These are phyloP conservation scores for Dryas octopetala DNA, from an alignment of 306 rosid species.

Conservation along the genomic window DNA sequence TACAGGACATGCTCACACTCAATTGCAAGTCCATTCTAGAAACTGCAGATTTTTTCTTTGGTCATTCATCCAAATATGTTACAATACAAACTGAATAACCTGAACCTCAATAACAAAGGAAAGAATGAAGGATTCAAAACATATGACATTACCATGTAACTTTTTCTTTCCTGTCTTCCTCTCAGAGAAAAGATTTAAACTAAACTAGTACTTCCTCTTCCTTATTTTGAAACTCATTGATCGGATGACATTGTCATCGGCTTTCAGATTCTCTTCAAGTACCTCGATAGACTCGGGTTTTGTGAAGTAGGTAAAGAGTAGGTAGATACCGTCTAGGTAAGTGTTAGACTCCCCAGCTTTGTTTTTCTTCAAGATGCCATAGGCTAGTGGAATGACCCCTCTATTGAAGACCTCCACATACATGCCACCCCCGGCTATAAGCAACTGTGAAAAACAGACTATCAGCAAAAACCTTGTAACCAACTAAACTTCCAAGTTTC, in stretches of 20 bases:
- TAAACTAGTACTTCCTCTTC: constrained; percentile 65
- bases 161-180: constrained; percentile 25
- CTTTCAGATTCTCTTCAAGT: constrained; percentile 53
- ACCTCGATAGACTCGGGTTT: constrained; percentile 60
- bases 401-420: constrained; percentile 90
- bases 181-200: constrained; percentile 21
- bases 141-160: constrained; percentile 30
- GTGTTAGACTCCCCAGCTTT: constrained; percentile 84
- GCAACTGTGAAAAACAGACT: constrained; percentile 59
- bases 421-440: constrained; percentile 99
- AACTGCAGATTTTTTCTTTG: constrained; percentile 26
- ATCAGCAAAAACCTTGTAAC: constrained; percentile 19
- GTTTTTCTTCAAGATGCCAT: constrained; percentile 75
- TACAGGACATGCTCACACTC: too few species aligned
- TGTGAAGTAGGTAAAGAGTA: constrained; percentile 79
- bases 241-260: constrained; percentile 70
- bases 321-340: constrained; percentile 88
- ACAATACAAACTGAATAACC: constrained; percentile 29
- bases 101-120: constrained; percentile 24
- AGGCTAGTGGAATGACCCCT: constrained; percentile 82
- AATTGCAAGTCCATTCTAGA: constrained; percentile 4
- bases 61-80: constrained; percentile 28
- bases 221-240: constrained; percentile 68
- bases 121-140: constrained; percentile 18
- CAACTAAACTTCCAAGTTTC: constrained; percentile 6